Conservation (phyloP, 2,329 filamentous ascomycete genomes). For the Colletotrichum sp. region DNA sequence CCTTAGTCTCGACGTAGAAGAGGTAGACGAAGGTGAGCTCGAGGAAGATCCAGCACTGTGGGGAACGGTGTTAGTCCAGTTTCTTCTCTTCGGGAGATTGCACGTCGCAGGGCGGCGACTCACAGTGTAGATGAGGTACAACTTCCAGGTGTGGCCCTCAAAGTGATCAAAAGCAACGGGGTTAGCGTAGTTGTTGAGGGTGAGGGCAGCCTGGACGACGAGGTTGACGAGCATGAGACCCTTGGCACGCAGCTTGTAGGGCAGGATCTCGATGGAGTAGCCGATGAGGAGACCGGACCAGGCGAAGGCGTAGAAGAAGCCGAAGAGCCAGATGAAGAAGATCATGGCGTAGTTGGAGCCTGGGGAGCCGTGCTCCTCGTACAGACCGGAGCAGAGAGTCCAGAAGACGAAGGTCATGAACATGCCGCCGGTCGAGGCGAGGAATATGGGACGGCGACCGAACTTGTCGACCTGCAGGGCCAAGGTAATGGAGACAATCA, state of each 20-base stretch:
- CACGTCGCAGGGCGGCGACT: conserved; percentile 25
- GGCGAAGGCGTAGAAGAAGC: conserved; percentile 56
- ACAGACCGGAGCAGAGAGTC: conserved; percentile 51
- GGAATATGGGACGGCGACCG: conserved; percentile 61
- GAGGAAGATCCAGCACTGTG: conserved; percentile 52
- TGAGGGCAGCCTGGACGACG: conserved; percentile 57
- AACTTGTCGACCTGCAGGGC: conserved; percentile 60
- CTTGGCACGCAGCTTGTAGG: conserved; percentile 56
- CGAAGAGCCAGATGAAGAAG: conserved; percentile 44
- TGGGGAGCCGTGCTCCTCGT: conserved; percentile 40
- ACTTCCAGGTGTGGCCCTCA: conserved; percentile 50
- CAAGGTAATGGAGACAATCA: conserved; percentile 56
- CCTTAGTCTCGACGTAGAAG: conserved; percentile 65
- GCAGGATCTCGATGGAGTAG: conserved; percentile 57
- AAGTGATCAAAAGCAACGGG: conserved; percentile 57
- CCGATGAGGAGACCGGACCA: conserved; percentile 63
- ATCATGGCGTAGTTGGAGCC: conserved; percentile 47
- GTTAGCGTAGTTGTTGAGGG: conserved; percentile 60
- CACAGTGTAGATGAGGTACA: conserved; percentile 62
- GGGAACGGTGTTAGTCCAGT: not conserved
- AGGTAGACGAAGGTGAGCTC: conserved; percentile 62
- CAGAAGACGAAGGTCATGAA: conserved; percentile 55
- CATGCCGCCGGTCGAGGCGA: conserved; percentile 48
- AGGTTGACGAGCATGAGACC: conserved; percentile 62
- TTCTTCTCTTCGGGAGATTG: too few relatives aligned